Evolutionary conservation across 306 rosid genomes (phyloP).

Genomic region (Prunus mira): DNA sequence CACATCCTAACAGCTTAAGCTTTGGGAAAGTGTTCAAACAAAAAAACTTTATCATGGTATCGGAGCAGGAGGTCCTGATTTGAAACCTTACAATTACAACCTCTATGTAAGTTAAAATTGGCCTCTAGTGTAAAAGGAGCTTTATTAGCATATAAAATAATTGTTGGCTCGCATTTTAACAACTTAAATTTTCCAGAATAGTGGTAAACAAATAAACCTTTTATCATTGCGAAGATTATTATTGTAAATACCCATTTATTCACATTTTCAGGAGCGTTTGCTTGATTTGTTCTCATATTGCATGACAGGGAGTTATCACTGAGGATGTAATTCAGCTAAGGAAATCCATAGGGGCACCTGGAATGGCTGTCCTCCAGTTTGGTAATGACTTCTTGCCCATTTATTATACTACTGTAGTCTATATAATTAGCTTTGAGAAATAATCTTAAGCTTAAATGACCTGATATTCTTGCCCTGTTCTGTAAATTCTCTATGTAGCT

Average conservation of each 20-base stretch:
- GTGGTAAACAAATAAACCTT: neutral
- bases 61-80: neutral
- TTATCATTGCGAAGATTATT: neutral
- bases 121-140: neutral
- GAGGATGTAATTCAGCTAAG: constrained; percentile 89
- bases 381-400: constrained; percentile 44
- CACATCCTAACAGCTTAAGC: neutral
- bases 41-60: neutral
- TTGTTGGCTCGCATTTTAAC: neutral
- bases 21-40: neutral
- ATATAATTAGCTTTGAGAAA: constrained; percentile 16
- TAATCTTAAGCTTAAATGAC: constrained; percentile 4
- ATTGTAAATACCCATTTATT: neutral
- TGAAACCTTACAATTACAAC: neutral
- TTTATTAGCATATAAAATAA: neutral
- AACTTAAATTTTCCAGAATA: neutral
- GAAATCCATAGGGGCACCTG: constrained; percentile 89
- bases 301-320: constrained; percentile 87
- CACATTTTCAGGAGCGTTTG: neutral
- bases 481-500: constrained; percentile 35
- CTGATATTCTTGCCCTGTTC: neutral
- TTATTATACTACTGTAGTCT: constrained; percentile 13
- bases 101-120: neutral
- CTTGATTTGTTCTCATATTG: neutral
- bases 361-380: constrained; percentile 98